phyloP scores from a whole-genome alignment of 2,329 filamentous ascomycete species.

The Alternaria tenuissima region DNA sequence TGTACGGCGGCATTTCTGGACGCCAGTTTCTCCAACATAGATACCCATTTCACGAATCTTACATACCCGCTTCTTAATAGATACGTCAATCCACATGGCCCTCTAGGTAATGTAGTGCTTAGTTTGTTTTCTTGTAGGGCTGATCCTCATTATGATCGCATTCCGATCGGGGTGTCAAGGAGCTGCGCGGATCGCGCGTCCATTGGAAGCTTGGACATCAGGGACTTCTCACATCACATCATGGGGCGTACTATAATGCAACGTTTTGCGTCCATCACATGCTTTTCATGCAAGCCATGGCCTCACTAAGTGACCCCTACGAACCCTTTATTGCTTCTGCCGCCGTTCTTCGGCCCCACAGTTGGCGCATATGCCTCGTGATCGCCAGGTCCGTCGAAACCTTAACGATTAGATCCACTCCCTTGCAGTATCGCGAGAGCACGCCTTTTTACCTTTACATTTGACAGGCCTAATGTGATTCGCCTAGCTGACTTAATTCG shows the following conservation, averaged over 20 bases:
- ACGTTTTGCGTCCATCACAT: not conserved
- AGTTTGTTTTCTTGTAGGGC: not conserved
- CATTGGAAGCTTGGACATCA: not conserved
- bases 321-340: conserved; percentile 3
- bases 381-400: conserved; percentile 3
- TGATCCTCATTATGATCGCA: not conserved
- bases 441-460: not conserved
- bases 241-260: not conserved
- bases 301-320: not conserved
- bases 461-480: conserved; percentile 2
- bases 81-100: not conserved
- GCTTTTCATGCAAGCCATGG: not conserved
- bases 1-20: conserved; percentile 7
- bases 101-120: not conserved
- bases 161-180: not conserved
- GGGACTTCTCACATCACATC: not conserved
- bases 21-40: conserved; percentile 9
- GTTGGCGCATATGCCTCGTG: not conserved
- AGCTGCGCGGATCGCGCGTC: not conserved
- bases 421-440: conserved; percentile 3
- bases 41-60: conserved; percentile 16
- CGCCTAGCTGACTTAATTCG: not conserved
- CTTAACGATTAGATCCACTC: not conserved
- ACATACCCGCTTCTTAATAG: not conserved
- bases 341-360: not conserved